Evolutionary conservation across 192 early-diverging fungal species (phyloP).

Genomic region (Backusella circina): DNA sequence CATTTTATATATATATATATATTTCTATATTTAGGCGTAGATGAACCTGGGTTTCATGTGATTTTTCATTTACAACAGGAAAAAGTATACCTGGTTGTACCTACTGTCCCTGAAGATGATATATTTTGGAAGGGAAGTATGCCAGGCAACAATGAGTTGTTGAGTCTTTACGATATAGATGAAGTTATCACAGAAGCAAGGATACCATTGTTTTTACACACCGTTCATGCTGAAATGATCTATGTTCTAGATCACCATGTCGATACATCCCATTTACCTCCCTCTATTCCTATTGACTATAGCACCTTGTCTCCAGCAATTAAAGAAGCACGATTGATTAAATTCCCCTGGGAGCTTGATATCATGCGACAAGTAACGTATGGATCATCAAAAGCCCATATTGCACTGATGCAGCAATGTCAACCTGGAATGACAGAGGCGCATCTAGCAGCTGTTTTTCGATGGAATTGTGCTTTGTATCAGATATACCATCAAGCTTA

Average conservation of each 20-base stretch:
- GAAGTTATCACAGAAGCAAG: constrained; percentile 60
- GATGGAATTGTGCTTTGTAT: constrained; percentile 62
- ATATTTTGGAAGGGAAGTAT: constrained; percentile 81
- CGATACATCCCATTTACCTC: constrained; percentile 20
- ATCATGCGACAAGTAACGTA: constrained; percentile 73
- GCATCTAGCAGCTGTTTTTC: constrained; percentile 77
- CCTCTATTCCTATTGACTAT: constrained; percentile 21
- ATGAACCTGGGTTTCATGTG: constrained; percentile 71
- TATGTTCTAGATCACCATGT: constrained; percentile 51
- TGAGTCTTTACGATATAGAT: constrained; percentile 67
- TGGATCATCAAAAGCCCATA: constrained; percentile 75
- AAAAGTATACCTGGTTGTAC: constrained; percentile 66
- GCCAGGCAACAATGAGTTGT: constrained; percentile 51
- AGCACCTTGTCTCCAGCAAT: constrained; percentile 46
- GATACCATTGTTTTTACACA: constrained; percentile 42
- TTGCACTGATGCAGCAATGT: constrained; percentile 73
- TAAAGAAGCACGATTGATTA: constrained; percentile 80
- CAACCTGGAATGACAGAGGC: constrained; percentile 62
- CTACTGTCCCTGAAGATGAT: constrained; percentile 63
- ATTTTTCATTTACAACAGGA: constrained; percentile 66
- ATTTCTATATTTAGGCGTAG: constrained; percentile 43
- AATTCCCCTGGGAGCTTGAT: constrained; percentile 74
- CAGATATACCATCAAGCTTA: constrained; percentile 79
- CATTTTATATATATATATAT: background rate
- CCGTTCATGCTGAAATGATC: constrained; percentile 42